These are phyloP conservation scores for Coriaria nepalensis DNA, from an alignment of 306 rosid genomes.

Conservation along the genomic window DNA sequence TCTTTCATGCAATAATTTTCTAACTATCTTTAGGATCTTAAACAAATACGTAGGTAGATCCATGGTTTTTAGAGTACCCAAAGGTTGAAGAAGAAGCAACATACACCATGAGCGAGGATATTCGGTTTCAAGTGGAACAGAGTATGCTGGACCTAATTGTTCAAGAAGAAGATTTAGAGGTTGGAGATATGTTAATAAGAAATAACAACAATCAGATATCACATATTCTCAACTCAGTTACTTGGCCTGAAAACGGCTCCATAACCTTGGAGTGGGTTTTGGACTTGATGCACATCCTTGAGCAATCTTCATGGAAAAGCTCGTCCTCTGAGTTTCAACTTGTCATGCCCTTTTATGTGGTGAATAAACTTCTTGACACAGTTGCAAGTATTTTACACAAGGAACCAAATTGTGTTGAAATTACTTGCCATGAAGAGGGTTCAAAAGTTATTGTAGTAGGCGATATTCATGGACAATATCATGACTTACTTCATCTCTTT, in stretches of 20 bases:
- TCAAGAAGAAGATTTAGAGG: conserved; percentile 25
- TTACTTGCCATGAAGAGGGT: conserved; percentile 48
- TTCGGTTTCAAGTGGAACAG: conserved; percentile 18
- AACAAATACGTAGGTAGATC: conserved; percentile 44
- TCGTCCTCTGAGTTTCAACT: conserved; percentile 38
- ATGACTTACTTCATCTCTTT: conserved; percentile 53
- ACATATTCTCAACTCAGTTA: conserved; percentile 27
- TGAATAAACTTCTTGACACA: conserved; percentile 34
- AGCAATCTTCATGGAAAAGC: conserved; percentile 31
- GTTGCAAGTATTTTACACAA: conserved; percentile 42
- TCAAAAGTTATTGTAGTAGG: conserved; percentile 73
- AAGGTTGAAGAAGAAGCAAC: conserved; percentile 24
- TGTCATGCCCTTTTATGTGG: conserved; percentile 38
- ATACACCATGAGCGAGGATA: conserved; percentile 18
- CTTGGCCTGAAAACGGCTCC: conserved; percentile 55
- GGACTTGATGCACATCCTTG: conserved; percentile 48
- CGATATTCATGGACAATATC: conserved; percentile 69
- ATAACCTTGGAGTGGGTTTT: conserved; percentile 70
- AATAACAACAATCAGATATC: conserved; percentile 28
- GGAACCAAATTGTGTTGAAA: conserved; percentile 73
- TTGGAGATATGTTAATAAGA: conserved; percentile 20
- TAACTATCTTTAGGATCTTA: conserved; percentile 2
- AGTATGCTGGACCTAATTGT: conserved; percentile 22
- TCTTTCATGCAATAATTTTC: not conserved
- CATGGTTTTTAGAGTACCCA: conserved; percentile 26